Evolutionary conservation across 169 alveolate species (phyloP).

Genomic region (Toxoplasma gondii): DNA sequence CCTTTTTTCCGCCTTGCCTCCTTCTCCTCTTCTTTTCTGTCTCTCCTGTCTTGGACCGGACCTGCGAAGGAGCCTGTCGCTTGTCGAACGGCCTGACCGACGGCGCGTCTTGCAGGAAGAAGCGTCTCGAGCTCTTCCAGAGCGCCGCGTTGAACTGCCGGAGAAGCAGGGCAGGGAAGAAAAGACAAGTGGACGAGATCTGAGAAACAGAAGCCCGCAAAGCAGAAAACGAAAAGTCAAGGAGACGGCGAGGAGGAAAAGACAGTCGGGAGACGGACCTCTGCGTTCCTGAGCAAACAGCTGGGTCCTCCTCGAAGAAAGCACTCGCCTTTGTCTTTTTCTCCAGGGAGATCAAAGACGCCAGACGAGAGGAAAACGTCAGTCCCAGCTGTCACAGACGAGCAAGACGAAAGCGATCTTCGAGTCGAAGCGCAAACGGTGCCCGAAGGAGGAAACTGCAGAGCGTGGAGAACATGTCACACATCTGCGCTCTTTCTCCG

Average conservation of each 20-base stretch:
- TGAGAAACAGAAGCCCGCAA: background rate
- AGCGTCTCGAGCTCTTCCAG: too few species aligned
- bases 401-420: too few species aligned
- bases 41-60: background rate
- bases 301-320: background rate
- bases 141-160: slow-evolving; percentile 5
- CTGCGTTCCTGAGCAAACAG: background rate
- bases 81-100: background rate
- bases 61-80: slow-evolving; percentile 34
- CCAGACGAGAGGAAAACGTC: background rate
- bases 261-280: too few species aligned
- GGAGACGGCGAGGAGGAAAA: background rate
- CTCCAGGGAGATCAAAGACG: too few species aligned
- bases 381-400: too few species aligned
- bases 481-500: too few species aligned
- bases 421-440: too few species aligned
- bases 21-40: background rate
- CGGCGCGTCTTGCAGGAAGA: background rate
- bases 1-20: background rate
- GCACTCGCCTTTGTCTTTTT: too few species aligned
- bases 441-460: too few species aligned
- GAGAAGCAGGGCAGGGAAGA: background rate
- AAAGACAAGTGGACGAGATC: background rate
- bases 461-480: too few species aligned
- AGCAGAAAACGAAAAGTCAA: background rate